Conservation (phyloP, 352 stramenopile genomes). For the Pythium phragmitis region DNA sequence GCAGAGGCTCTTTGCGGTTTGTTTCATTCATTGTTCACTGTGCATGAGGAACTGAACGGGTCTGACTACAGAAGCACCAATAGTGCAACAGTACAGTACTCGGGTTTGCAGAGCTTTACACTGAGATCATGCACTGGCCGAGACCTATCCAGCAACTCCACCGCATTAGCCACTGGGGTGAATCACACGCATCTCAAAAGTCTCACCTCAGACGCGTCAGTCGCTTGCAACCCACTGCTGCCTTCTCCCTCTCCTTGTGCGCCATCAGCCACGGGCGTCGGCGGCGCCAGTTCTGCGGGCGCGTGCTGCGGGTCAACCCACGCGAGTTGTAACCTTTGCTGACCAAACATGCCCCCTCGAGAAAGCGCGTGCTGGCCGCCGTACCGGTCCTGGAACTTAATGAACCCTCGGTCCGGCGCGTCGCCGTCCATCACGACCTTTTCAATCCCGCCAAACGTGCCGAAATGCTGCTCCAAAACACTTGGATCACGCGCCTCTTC, state of each 20-base stretch:
- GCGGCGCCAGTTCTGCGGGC: slow-evolving; percentile 37
- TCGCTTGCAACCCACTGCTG: neutral
- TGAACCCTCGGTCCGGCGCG: slow-evolving; percentile 47
- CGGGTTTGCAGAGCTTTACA: neutral
- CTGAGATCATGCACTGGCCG: slow-evolving; percentile 20
- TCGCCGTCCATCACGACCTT: slow-evolving; percentile 63
- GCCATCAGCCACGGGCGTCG: slow-evolving; percentile 11
- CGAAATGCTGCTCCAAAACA: slow-evolving; percentile 85
- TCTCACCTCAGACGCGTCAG: slow-evolving; percentile 24
- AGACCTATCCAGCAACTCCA: slow-evolving; percentile 12
- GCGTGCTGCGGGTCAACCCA: slow-evolving; percentile 68
- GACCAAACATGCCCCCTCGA: slow-evolving; percentile 57
- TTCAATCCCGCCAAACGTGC: slow-evolving; percentile 81
- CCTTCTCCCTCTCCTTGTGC: neutral
- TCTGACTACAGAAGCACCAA: too few relatives aligned
- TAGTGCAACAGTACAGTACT: neutral
- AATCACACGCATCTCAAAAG: neutral
- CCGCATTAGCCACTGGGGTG: neutral
- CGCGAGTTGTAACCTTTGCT: slow-evolving; percentile 54
- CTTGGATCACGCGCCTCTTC: slow-evolving; percentile 73
- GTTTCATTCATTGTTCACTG: too few relatives aligned
- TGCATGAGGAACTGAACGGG: too few relatives aligned
- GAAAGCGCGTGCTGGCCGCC: slow-evolving; percentile 61
- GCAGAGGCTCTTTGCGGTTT: too few relatives aligned
- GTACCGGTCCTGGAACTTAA: slow-evolving; percentile 87